Base-by-base conservation (phyloP, 495 filamentous ascomycete genomes). In the Aspergillus taichungensis region DNA sequence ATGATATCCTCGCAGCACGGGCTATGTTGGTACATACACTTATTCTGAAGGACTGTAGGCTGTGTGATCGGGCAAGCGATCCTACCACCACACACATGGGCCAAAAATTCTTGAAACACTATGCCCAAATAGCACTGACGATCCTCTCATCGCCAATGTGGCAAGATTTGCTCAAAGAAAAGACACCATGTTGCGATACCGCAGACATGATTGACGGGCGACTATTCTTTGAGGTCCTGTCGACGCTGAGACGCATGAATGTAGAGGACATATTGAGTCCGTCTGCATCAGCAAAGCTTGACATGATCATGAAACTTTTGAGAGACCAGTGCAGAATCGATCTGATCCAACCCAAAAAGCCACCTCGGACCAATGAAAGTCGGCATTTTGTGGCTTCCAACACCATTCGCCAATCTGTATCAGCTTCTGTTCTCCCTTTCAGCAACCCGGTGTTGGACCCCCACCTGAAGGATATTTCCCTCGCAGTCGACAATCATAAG, bases 131-230 rank as follows among this genome's bases (percentile, higher is more conserved):
- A 13, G 8, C 45, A 12, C 2, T 13, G 6, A 6, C 30, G n/a
- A 32, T 46, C 11, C 27, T 51, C 8, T 34, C 28, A 2, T 55
- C 53, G 2, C 24, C 24, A 6, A 28, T 35, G 5, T 62, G 61
- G 57, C 30, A 51, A 13, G 5, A 44, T 6, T 13, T 42, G 34
- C 47, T 41, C 7, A 40, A 55, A 29, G 30, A 53, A 30, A 40
- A 36, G 6, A 18, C 37, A 6, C 8, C 52, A 32, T 35, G 37
- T 24, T 77, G 69, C 52, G 76, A 85, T 51, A 49, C 80, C 0
- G 70, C 64, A 13, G 84, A 88, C 54, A 56, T 81, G 8, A 43
- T 87, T n/a, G 84, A 88, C 53, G 84, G 83, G 12, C 67, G 78
- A 34, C 50, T 86, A 2, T 75, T 83, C 43, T 48, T 57, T 54